Evolutionary conservation across 2,329 filamentous ascomycete genomes (phyloP).

Genomic region (Fonsecaea nubica): DNA sequence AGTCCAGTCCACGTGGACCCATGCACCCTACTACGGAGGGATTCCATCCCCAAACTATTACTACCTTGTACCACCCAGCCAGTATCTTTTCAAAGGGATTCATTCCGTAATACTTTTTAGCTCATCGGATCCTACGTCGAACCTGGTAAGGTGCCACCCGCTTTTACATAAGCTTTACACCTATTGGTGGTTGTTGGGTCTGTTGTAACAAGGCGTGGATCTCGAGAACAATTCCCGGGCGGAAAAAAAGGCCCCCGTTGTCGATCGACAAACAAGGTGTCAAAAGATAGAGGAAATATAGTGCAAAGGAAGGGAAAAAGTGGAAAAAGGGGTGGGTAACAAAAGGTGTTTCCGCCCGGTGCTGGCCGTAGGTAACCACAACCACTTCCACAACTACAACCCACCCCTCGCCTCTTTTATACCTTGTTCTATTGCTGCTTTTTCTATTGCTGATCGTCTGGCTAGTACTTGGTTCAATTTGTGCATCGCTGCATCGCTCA

Average conservation of each 20-base stretch:
- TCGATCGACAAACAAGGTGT: background rate
- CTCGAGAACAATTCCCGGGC: background rate
- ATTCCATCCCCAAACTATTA: too few relatives aligned
- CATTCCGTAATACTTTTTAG: background rate
- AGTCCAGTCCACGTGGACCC: background rate
- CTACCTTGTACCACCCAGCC: too few relatives aligned
- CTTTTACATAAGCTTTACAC: background rate
- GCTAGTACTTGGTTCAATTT: background rate
- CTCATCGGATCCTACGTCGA: conserved; percentile 3
- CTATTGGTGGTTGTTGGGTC: background rate
- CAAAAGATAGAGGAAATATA: too few relatives aligned
- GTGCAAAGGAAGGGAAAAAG: background rate
- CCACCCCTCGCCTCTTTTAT: background rate
- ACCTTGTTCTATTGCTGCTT: background rate
- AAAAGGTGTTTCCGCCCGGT: background rate
- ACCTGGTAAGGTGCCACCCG: too few relatives aligned
- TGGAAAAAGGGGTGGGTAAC: background rate
- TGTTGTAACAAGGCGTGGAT: conserved; percentile 19
- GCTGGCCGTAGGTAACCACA: background rate
- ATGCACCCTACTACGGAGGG: too few relatives aligned
- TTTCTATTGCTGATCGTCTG: background rate
- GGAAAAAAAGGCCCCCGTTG: background rate
- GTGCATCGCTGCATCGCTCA: background rate
- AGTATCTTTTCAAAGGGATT: too few relatives aligned
- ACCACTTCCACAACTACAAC: background rate